A percentile compares a stretch with the other conserved stretches of the same genome.
phyloP scores from a whole-genome alignment of 2,329 filamentous ascomycete species.

The Pseudocercospora musae region DNA sequence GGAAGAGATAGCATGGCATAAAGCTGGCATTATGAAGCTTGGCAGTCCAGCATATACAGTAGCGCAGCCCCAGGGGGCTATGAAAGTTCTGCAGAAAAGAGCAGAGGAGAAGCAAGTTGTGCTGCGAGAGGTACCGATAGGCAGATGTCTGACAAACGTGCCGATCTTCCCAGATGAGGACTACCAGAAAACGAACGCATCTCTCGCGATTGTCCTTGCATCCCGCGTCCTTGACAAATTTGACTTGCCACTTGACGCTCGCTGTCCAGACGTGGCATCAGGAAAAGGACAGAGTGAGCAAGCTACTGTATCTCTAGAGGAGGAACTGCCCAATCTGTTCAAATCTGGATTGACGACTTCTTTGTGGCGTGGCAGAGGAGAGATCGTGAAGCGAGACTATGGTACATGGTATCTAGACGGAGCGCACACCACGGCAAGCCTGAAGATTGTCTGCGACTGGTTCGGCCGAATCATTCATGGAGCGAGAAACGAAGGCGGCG shows the following conservation, averaged over 20 bases:
- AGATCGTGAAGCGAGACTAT: background rate
- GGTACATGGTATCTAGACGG: background rate
- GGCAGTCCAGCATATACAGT: constrained; percentile 58
- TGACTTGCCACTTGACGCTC: background rate
- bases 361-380: background rate
- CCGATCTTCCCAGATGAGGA: background rate
- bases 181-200: background rate
- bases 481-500: background rate
- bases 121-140: background rate
- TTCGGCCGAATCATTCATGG: background rate
- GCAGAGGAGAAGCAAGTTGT: constrained; percentile 50
- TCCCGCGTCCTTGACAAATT: background rate
- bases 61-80: constrained; percentile 42
- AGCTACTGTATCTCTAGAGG: background rate
- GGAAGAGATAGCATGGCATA: constrained; percentile 82
- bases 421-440: background rate
- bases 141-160: background rate
- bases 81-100: constrained; percentile 48
- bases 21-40: constrained; percentile 75
- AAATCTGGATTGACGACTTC: background rate
- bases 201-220: background rate
- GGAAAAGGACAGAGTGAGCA: background rate
- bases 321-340: background rate
- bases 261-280: background rate
- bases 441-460: background rate